Evolutionary conservation across 345 rosid species (phyloP), one percentile per base, ranked within the genome.

Genomic region (Eucalyptus sp.): DNA sequence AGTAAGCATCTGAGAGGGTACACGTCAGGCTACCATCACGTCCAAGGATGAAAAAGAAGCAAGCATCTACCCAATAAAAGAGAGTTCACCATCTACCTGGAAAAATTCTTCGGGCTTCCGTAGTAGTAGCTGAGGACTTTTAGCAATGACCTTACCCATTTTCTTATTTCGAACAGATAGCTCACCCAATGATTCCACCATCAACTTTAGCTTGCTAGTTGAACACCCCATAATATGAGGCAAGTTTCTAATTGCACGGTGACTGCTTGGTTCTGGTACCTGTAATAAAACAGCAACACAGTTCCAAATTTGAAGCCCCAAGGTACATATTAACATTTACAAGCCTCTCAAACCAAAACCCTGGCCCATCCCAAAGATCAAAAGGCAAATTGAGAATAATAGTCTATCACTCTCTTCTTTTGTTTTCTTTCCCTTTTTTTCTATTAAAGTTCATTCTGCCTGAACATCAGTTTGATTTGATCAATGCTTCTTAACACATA

Each of bases 161-260:
- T 89, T 95, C 93, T 91, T 94, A 92, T 94, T 90, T 91, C 88
- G 90, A 87, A 96, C 94, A 89, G 91, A 93, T 60, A 96, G 87
- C 37, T 92, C 93, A 86, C 91, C 94, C 88, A 96, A 91, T 79
- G 93, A 94, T 48, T 94, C 94, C 71, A 96, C 90, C 94, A 93
- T 95, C 89, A 93, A 85, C 92, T 93, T 91, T 89, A 96, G 89
- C 92, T 94, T 95, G 89, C 93, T 90, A 44, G 93, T 94, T 89
- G 98, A 95, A 90, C 99, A 95, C 50, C 98, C 99, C 88, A 97
- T 90, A 56, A 97, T 66, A 87, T 91, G 93, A 91, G 99, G 99
- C 97, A 96, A 96, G 90, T 96, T 91, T 92, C 89, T 94, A 86
- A 97, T 91, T 88, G 96, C 98, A 4, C 87, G 92, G 90, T 96